Conservation (phyloP, 805 yeast genomes). For the Ogataea minuta region DNA sequence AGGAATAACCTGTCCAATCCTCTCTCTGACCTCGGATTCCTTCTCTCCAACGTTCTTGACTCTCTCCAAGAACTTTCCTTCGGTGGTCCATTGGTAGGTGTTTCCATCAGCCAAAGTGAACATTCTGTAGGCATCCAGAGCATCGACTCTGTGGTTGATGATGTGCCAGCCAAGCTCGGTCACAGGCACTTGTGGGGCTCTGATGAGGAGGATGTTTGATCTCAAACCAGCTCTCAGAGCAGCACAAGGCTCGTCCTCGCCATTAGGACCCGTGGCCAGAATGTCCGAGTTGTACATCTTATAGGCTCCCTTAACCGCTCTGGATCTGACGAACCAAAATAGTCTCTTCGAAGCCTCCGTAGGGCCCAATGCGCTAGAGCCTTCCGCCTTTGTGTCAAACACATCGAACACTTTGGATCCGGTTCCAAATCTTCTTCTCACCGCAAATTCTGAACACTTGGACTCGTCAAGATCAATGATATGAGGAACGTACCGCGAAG, state of each 20-base stretch:
- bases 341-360: conserved; percentile 43
- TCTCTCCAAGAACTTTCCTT: conserved; percentile 55
- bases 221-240: conserved; percentile 59
- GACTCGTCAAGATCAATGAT: conserved; percentile 43
- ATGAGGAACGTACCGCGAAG: conserved; percentile 55
- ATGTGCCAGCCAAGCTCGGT: conserved; percentile 65
- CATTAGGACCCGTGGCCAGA: conserved; percentile 43
- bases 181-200: conserved; percentile 48
- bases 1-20: conserved; percentile 59
- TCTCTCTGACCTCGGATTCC: conserved; percentile 60
- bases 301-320: conserved; percentile 67
- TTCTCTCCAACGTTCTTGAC: conserved; percentile 61
- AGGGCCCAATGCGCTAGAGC: conserved; percentile 39
- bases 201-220: conserved; percentile 54
- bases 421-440: conserved; percentile 57
- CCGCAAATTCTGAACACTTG: conserved; percentile 41
- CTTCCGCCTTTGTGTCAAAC: conserved; percentile 42
- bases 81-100: conserved; percentile 64
- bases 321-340: conserved; percentile 57
- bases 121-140: conserved; percentile 57
- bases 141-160: conserved; percentile 58
- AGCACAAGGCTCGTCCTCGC: conserved; percentile 57
- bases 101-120: conserved; percentile 59
- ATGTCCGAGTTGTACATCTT: conserved; percentile 48
- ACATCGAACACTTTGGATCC: conserved; percentile 60